Evolutionary conservation across 2,329 filamentous ascomycete genomes (phyloP).

Genomic region (Metarhizium anisopliae): DNA sequence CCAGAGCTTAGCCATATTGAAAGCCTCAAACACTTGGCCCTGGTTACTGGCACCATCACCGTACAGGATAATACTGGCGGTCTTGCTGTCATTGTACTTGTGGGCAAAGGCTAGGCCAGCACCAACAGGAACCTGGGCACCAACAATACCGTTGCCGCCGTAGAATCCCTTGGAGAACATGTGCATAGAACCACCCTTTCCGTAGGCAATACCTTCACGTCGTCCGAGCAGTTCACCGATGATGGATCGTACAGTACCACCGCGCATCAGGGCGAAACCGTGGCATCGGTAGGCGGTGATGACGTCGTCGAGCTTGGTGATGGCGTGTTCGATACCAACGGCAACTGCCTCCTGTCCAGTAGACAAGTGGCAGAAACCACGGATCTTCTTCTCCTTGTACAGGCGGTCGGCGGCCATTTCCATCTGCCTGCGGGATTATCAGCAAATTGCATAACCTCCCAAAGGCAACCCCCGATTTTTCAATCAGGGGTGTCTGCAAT

Average conservation of each 20-base stretch:
- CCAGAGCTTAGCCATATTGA: conserved; percentile 99
- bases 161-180: conserved; percentile 99
- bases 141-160: conserved; percentile 97
- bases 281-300: conserved; percentile 99
- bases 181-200: conserved; percentile 99
- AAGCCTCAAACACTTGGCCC: conserved; percentile 98
- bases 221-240: conserved; percentile 93
- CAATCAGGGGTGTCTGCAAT: not conserved
- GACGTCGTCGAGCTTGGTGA: conserved; percentile 83
- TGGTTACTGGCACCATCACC: conserved; percentile 98
- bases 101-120: conserved; percentile 95
- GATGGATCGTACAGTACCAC: conserved; percentile 80
- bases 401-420: conserved; percentile 98
- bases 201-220: conserved; percentile 93
- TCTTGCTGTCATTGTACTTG: conserved; percentile 83
- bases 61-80: conserved; percentile 82
- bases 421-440: conserved; percentile 67
- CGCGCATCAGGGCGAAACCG: conserved; percentile 96
- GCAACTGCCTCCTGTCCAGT: conserved; percentile 97
- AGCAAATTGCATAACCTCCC: conserved; percentile 10
- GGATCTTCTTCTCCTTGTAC: conserved; percentile 99
- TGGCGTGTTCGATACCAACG: conserved; percentile 91
- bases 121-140: conserved; percentile 94
- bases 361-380: conserved; percentile 98
- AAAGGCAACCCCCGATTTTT: not conserved